These are phyloP conservation scores for Ogataea philodendri DNA, from an alignment of 805 yeast genomes.

Conservation along the genomic window DNA sequence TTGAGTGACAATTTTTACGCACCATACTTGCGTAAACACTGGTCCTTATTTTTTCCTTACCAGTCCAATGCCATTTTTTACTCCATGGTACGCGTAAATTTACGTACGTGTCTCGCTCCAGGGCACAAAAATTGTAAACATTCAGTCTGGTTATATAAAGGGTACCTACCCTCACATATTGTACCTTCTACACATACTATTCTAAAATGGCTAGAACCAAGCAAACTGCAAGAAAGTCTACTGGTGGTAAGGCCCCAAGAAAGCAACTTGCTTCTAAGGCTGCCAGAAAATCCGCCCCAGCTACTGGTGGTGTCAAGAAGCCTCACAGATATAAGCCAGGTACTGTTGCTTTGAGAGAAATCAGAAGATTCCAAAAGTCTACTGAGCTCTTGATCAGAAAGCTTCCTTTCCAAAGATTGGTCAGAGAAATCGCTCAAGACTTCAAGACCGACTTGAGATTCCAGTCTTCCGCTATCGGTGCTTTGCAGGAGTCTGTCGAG, in stretches of 20 bases:
- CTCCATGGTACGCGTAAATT: slow-evolving; percentile 12
- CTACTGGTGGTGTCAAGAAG: slow-evolving; percentile 89
- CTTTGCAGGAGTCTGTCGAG: slow-evolving; percentile 97
- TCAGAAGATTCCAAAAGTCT: slow-evolving; percentile 95
- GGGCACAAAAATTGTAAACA: slow-evolving; percentile 8
- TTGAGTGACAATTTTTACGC: slow-evolving; percentile 17
- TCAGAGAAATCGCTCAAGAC: slow-evolving; percentile 93
- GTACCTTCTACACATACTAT: slow-evolving; percentile 9
- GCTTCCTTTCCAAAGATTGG: slow-evolving; percentile 96
- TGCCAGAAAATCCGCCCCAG: slow-evolving; percentile 91
- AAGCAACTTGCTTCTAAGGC: slow-evolving; percentile 90
- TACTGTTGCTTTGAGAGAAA: slow-evolving; percentile 94
- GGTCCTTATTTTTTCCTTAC: slow-evolving; percentile 9
- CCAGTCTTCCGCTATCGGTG: slow-evolving; percentile 97
- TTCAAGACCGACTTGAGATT: slow-evolving; percentile 91
- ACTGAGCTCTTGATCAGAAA: slow-evolving; percentile 94
- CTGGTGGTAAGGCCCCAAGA: slow-evolving; percentile 97
- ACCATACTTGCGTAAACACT: slow-evolving; percentile 11
- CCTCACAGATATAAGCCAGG: slow-evolving; percentile 98
- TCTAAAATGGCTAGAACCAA: slow-evolving; percentile 83
- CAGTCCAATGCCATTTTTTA: slow-evolving; percentile 9
- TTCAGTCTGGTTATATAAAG: slow-evolving; percentile 9
- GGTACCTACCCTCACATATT: slow-evolving; percentile 11
- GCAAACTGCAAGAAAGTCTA: slow-evolving; percentile 92
- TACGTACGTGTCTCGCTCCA: slow-evolving; percentile 3